A percentile compares a stretch with the other conserved stretches of the same genome.
These are phyloP conservation scores for Aphanomyces invadans DNA, from an alignment of 352 stramenopile genomes.

Conservation along the genomic window DNA sequence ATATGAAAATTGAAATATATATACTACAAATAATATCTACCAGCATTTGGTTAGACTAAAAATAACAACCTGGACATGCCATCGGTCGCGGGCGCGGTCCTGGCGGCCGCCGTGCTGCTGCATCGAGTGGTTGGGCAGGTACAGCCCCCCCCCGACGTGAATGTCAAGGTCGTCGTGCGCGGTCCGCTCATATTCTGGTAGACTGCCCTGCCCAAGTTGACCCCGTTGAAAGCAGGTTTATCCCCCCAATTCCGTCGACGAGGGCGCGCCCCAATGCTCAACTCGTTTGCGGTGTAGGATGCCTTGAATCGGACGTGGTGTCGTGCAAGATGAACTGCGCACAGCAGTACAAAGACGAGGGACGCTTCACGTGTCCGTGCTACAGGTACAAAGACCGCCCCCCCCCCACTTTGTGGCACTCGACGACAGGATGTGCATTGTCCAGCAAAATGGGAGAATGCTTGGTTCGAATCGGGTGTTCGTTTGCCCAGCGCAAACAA, in stretches of 20 bases:
- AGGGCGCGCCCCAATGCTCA: neutral
- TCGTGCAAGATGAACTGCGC: constrained; percentile 45
- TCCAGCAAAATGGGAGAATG: constrained; percentile 55
- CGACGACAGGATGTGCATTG: neutral
- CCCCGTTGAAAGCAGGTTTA: neutral
- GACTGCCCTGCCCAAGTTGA: neutral
- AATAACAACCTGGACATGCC: too few relatives aligned
- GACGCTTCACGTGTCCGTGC: constrained; percentile 52
- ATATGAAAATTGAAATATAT: too few relatives aligned
- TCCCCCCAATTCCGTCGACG: neutral
- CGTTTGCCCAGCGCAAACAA: constrained; percentile 51
- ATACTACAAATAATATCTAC: too few relatives aligned
- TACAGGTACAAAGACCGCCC: constrained; percentile 40
- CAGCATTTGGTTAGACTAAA: too few relatives aligned
- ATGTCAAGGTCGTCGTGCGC: too few relatives aligned
- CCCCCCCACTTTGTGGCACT: neutral
- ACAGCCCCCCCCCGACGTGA: neutral
- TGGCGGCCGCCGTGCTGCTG: too few relatives aligned
- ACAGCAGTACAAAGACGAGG: constrained; percentile 47
- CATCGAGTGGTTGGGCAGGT: neutral
- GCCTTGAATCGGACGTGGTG: constrained; percentile 36
- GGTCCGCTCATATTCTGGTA: neutral
- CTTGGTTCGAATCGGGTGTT: constrained; percentile 54
- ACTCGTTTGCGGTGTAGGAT: constrained; percentile 29
- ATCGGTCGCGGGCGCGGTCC: too few relatives aligned